Evolutionary conservation across 805 yeast species (phyloP).

Genomic region (Yamadazyma olivae): DNA sequence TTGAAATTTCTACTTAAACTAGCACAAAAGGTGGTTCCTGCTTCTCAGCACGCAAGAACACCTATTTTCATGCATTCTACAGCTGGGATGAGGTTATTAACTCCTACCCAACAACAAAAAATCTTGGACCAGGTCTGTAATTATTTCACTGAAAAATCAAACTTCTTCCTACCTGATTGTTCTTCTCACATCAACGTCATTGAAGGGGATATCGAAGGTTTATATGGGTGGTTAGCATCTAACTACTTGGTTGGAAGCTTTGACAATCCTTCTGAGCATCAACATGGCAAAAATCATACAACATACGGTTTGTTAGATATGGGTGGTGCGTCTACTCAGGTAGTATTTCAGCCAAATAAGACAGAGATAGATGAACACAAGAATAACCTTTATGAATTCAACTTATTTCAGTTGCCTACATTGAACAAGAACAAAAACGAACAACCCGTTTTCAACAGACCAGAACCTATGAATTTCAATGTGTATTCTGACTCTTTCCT

Average conservation of each 20-base stretch:
- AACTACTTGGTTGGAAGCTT: slow-evolving; percentile 53
- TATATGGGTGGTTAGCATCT: slow-evolving; percentile 64
- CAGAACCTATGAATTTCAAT: slow-evolving; percentile 26
- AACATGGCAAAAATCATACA: slow-evolving; percentile 42
- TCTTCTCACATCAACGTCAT: slow-evolving; percentile 54
- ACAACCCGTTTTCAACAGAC: background rate
- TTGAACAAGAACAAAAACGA: background rate
- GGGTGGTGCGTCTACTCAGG: slow-evolving; percentile 68
- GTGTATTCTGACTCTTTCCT: slow-evolving; percentile 55
- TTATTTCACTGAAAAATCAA: slow-evolving; percentile 45
- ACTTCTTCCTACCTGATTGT: slow-evolving; percentile 62
- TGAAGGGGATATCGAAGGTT: slow-evolving; percentile 64
- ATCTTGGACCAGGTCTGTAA: slow-evolving; percentile 48
- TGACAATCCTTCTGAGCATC: slow-evolving; percentile 30
- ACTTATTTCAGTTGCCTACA: slow-evolving; percentile 34
- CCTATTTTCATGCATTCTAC: slow-evolving; percentile 71
- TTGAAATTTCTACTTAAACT: slow-evolving; percentile 45
- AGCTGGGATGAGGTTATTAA: slow-evolving; percentile 62
- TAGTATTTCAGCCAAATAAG: slow-evolving; percentile 57
- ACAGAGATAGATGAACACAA: slow-evolving; percentile 43
- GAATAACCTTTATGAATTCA: slow-evolving; percentile 44
- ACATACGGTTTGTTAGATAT: slow-evolving; percentile 59
- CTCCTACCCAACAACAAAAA: slow-evolving; percentile 47
- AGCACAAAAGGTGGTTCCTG: slow-evolving; percentile 53
- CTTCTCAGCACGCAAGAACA: slow-evolving; percentile 56